A percentile compares a stretch with the other conserved stretches of the same genome.
These are phyloP conservation scores for Cystofilobasidium capitatum DNA, from an alignment of 768 basidiomycete genomes.

Conservation along the genomic window DNA sequence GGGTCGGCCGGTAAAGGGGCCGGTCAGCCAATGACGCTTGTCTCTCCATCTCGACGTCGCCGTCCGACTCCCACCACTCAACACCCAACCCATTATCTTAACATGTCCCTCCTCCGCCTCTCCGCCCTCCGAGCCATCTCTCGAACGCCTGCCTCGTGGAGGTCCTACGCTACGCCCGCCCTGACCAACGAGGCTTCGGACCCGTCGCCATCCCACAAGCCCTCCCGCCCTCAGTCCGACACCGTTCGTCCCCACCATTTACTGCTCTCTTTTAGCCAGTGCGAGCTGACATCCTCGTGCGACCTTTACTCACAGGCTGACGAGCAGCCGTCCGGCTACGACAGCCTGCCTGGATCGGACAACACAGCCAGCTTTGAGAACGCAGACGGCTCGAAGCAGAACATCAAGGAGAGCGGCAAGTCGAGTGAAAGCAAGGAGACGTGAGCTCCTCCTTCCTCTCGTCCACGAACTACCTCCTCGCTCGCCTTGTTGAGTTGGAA, in stretches of 20 bases:
- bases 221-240: conserved; percentile 2
- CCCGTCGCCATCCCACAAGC: not conserved
- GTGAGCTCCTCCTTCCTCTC: not conserved
- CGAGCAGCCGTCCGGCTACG: not conserved
- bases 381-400: not conserved
- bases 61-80: too few species aligned
- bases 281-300: not conserved
- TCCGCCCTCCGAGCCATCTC: too few species aligned
- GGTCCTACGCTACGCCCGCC: not conserved
- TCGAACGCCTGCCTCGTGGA: not conserved
- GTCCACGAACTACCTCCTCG: not conserved
- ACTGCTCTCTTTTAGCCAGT: not conserved
- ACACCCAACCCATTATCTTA: too few species aligned
- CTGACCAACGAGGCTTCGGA: not conserved
- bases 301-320: not conserved
- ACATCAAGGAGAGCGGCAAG: not conserved
- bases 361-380: not conserved
- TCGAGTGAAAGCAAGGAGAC: not conserved
- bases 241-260: not conserved
- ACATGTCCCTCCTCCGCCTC: too few species aligned
- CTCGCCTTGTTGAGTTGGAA: not conserved
- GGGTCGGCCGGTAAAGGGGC: too few species aligned
- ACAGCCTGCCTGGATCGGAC: not conserved
- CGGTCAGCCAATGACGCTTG: too few species aligned
- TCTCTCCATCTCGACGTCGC: too few species aligned